A percentile compares a stretch with the other conserved stretches of the same genome.
Evolutionary conservation across 2,329 filamentous ascomycete genomes (phyloP).

Genomic region (Sporothrix phasma): DNA sequence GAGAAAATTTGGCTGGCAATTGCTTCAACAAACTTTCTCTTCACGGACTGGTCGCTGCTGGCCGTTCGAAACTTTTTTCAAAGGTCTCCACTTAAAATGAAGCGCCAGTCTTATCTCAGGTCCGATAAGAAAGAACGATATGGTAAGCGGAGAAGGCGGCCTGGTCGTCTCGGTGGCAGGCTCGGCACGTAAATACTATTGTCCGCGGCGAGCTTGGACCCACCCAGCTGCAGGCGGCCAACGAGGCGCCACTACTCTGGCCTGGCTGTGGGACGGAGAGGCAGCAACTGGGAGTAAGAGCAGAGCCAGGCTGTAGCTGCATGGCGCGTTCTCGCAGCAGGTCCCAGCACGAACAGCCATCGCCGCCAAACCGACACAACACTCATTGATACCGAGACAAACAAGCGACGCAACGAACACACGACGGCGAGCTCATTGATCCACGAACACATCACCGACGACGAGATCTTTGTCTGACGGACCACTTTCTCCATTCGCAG

Average conservation of each 20-base stretch:
- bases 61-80: conserved; percentile 18
- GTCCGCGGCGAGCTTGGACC: conserved; percentile 14
- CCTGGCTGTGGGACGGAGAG: not conserved
- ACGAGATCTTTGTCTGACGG: not conserved
- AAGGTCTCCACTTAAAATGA: conserved; percentile 14
- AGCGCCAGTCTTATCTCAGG: conserved; percentile 5
- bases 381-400: not conserved
- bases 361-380: not conserved
- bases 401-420: not conserved
- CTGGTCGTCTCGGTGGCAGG: not conserved
- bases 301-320: conserved; percentile 33
- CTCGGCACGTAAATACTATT: conserved; percentile 15
- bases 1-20: conserved; percentile 3
- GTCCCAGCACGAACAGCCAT: not conserved
- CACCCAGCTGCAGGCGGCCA: conserved; percentile 15
- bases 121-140: conserved; percentile 15
- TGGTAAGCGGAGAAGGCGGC: not conserved
- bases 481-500: too few relatives aligned
- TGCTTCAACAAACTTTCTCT: conserved; percentile 9
- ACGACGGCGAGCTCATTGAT: not conserved
- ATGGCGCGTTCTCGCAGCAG: conserved; percentile 22
- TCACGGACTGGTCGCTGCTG: not conserved
- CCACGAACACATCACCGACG: not conserved
- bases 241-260: conserved; percentile 8
- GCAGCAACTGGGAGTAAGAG: conserved; percentile 8